phyloP scores from a whole-genome alignment of 2,329 filamentous ascomycete species.

The Endoconidiophora laricicola region DNA sequence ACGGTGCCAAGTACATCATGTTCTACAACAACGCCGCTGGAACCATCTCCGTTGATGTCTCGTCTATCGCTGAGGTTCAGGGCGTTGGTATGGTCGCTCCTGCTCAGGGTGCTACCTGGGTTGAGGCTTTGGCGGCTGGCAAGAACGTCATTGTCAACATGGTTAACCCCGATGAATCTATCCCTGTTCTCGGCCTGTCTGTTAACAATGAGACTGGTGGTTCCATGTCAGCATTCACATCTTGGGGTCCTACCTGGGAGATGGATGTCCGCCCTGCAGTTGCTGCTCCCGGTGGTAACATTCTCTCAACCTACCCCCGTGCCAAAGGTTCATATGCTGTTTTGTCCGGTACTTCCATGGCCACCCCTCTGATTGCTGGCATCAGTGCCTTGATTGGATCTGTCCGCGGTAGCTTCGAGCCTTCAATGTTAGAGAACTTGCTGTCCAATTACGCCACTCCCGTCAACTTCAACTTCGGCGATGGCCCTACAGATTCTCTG shows the following conservation, averaged over 20 bases:
- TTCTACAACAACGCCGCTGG: conserved; percentile 39
- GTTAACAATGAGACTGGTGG: conserved; percentile 32
- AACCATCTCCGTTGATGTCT: conserved; percentile 21
- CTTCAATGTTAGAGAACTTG: conserved; percentile 31
- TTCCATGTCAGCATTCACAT: conserved; percentile 34
- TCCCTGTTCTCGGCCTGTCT: conserved; percentile 19
- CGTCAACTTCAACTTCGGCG: conserved; percentile 30
- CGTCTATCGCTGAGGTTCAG: conserved; percentile 18
- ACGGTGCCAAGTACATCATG: conserved; percentile 43
- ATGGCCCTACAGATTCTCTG: conserved; percentile 22
- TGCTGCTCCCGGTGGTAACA: conserved; percentile 38
- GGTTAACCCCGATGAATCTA: conserved; percentile 23
- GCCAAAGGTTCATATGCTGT: conserved; percentile 27
- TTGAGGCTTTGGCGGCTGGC: conserved; percentile 26
- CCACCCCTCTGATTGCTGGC: conserved; percentile 37
- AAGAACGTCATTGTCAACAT: conserved; percentile 29
- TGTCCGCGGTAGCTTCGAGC: conserved; percentile 33
- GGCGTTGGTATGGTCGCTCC: conserved; percentile 27
- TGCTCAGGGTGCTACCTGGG: conserved; percentile 27
- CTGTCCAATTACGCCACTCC: conserved; percentile 34
- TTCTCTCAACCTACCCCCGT: conserved; percentile 37
- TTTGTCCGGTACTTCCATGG: conserved; percentile 43
- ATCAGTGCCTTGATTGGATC: conserved; percentile 37
- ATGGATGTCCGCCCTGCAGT: conserved; percentile 39
- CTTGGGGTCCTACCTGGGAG: conserved; percentile 46